phyloP scores from a whole-genome alignment of 768 basidiomycete species.

The Dacryopinax spathularia region DNA sequence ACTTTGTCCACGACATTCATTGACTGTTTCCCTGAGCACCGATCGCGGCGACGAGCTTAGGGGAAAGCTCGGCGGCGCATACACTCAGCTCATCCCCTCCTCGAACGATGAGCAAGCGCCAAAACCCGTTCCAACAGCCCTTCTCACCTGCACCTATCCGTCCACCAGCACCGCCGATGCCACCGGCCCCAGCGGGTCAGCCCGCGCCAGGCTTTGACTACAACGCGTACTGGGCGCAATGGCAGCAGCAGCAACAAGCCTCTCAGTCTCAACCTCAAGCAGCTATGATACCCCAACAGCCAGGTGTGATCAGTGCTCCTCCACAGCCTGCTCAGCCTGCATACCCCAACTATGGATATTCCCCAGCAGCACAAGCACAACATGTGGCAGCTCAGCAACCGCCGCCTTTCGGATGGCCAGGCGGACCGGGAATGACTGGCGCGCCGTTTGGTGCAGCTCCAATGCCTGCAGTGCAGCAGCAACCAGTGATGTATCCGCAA shows the following conservation, averaged over 20 bases:
- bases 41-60: neutral
- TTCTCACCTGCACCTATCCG: conserved; percentile 6
- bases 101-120: conserved; percentile 13
- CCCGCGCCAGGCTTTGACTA: conserved; percentile 46
- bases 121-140: conserved; percentile 12
- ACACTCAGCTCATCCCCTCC: neutral
- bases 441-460: neutral
- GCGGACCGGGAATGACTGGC: neutral
- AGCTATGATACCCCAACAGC: conserved; percentile 13
- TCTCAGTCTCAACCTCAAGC: conserved; percentile 16
- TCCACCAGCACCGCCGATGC: conserved; percentile 7
- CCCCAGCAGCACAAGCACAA: neutral
- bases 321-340: conserved; percentile 13
- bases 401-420: neutral
- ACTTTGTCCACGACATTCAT: neutral
- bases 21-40: conserved; percentile 2
- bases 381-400: neutral
- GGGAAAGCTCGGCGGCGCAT: neutral
- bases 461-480: conserved; percentile 1
- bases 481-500: neutral
- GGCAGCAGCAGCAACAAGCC: conserved; percentile 27
- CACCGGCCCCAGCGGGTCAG: conserved; percentile 9
- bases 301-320: conserved; percentile 5
- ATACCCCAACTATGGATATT: neutral
- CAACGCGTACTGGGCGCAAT: conserved; percentile 57